Percentiles rank a stretch among this genome's conserved stretches.
These are phyloP conservation scores for Candida peoriensis DNA, from an alignment of 805 yeast genomes.

Conservation along the genomic window DNA sequence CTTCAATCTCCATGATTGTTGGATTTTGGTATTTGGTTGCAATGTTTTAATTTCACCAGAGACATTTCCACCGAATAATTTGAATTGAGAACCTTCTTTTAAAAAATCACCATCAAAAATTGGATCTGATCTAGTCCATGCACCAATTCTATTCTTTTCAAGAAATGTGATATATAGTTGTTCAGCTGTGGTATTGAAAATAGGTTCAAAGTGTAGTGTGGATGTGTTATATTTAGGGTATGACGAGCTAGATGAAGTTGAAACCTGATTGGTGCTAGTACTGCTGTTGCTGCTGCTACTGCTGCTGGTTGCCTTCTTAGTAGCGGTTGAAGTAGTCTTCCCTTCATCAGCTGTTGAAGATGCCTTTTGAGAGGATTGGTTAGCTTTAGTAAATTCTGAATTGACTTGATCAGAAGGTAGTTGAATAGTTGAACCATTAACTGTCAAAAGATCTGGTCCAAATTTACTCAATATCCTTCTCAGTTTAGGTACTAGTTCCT, in stretches of 20 bases:
- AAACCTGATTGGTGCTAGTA: constrained; percentile 9
- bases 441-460: constrained; percentile 69
- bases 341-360: constrained; percentile 9
- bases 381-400: constrained; percentile 49
- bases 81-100: constrained; percentile 55
- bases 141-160: constrained; percentile 73
- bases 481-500: constrained; percentile 61
- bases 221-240: constrained; percentile 76
- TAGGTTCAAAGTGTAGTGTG: constrained; percentile 67
- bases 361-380: too few species aligned
- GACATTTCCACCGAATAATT: constrained; percentile 84
- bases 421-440: constrained; percentile 85
- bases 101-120: constrained; percentile 41
- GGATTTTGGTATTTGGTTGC: constrained; percentile 53
- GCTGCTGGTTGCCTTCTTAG: constrained; percentile 3
- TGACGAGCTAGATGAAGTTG: constrained; percentile 15
- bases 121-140: constrained; percentile 80
- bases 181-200: constrained; percentile 83
- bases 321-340: constrained; percentile 1
- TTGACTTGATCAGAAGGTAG: constrained; percentile 62
- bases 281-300: constrained; percentile 11
- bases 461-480: constrained; percentile 57
- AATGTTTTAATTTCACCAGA: constrained; percentile 62
- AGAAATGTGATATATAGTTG: constrained; percentile 75
- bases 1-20: constrained; percentile 79